Evolutionary conservation across 164 flowering plant species (phyloP), one percentile per base, ranked within the genome.

Genomic region (Sextonia rubra): DNA sequence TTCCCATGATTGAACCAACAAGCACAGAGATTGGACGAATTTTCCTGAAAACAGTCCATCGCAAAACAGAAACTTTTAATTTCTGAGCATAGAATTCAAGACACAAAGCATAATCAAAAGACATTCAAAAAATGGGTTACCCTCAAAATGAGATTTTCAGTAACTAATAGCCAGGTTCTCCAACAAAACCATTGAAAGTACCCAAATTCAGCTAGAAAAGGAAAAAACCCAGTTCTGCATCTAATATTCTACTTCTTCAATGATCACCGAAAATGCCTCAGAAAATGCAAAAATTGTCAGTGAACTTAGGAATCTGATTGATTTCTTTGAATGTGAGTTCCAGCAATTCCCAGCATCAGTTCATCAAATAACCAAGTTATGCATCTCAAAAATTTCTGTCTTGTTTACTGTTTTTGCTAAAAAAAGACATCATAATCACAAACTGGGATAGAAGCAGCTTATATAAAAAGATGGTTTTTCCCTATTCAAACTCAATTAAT

Each of bases 1-100:
- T 91, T 76, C 89, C 91, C 97, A 93, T 90, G 15, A 5, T 29
- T 8, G 12, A 26, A 7, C 23, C 55, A 26, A 26, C 58, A 22
- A 29, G 25, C 3, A 49, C 49, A 68, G 23, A 3, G 18, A 2
- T 30, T 1, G 70, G 52, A 47, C n/a, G 2, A n/a, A 66, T 66
- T 11, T 37, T 32, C 69, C 37, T 24, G 7, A 29, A 18, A 64
- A 61, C 12, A 9, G 7, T 64, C n/a, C 37, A 27, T 24, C 37
- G 4, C 2, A 26, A 64, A 26, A 6, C 44, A 29, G 23, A 64
- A 64, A 5, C 9, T 17, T 12, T 27, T 24, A 20, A n/a, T 37
- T 11, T n/a, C 69, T 66, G 44, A 29, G 37, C 27, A 25, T 27
- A 26, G 20, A 64, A 64, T 25, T 15, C 9, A 44, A 66, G 37